Base-by-base conservation (phyloP, 495 filamentous ascomycete species). In the Symbiotaphrina buchneri region DNA sequence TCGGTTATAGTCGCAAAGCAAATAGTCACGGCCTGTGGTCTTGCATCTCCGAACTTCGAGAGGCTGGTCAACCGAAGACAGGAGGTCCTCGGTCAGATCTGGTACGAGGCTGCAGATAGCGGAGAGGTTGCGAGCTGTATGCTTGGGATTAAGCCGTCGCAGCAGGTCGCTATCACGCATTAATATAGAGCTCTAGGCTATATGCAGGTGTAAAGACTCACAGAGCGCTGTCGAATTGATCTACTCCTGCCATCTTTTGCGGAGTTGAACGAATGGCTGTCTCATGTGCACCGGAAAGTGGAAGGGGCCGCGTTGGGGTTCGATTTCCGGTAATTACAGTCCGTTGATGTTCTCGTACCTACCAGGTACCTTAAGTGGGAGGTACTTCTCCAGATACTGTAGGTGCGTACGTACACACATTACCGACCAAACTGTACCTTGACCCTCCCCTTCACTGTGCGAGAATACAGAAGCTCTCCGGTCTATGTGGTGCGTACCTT, bases 1-100 rank as follows among this genome's bases (percentile, higher is more conserved):
- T 31, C 87, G 82, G 63, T 99, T 99, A 61, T 95, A 99, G 63
- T 99, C 87, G 61, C 87, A 99, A 39, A 93, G 78, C 24, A 99
- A 69, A 57, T 93, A 99, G 56, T 95, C 87, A 32, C 84, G 76
- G 38, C 77, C 81, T 33, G 78, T 80, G 52, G 83, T 78, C 33
- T 63, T 59, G 60, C 87, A 95, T 38, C 76, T 75, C 36, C 72
- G 71, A 28, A 87, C 63, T 30, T 79, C 71, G 15, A 99, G 72
- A 28, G 90, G 90, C 49, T 93, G 82, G 54, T 99, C 87, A 38
- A 95, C 84, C 21, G 83, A 91, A 38, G 84, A 82, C 37, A 99
- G 82, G 18, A 99, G 78, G 47, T 99, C 87, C 67, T 99, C 87
- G 39, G 83, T 85, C 14, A 99, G 71, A 39, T 84, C 71, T 10